Percentiles rank a stretch among this genome's conserved stretches.
Evolutionary conservation across 306 rosid species (phyloP).

Genomic region (Cercis canadensis): DNA sequence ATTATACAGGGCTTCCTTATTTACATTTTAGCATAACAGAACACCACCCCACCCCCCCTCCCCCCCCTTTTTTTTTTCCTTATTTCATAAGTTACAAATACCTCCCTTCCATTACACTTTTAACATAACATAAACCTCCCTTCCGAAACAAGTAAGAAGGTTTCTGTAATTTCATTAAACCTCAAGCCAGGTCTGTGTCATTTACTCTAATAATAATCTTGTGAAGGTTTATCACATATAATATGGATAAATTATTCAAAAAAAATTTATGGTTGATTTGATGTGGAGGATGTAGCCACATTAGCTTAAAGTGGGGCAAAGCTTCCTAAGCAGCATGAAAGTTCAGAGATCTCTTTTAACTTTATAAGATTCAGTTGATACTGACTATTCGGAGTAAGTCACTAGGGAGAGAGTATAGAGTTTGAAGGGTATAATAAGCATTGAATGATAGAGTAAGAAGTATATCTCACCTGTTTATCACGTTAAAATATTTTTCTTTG

Average conservation of each 20-base stretch:
- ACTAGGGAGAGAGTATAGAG: slow-evolving; percentile 19
- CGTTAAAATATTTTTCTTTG: not conserved
- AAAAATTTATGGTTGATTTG: slow-evolving; percentile 14
- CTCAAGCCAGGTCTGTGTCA: too few relatives aligned
- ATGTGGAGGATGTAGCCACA: not conserved
- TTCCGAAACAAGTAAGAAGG: too few relatives aligned
- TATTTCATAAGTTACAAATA: too few relatives aligned
- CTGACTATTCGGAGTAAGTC: slow-evolving; percentile 22
- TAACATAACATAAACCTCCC: too few relatives aligned
- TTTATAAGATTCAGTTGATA: slow-evolving; percentile 26
- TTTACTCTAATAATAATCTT: too few relatives aligned
- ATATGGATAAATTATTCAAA: not conserved
- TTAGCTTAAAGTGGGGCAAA: not conserved
- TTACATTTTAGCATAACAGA: too few relatives aligned
- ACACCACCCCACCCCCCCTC: too few relatives aligned
- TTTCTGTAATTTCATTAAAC: too few relatives aligned
- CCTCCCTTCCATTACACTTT: too few relatives aligned
- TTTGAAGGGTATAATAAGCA: not conserved
- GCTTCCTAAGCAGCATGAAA: slow-evolving; percentile 11
- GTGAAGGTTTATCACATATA: not conserved
- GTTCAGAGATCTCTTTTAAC: not conserved
- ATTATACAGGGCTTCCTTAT: too few relatives aligned
- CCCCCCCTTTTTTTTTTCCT: too few relatives aligned
- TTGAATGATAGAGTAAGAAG: not conserved
- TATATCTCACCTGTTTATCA: slow-evolving; percentile 7